Evolutionary conservation across 225 moss, liverwort and hornwort species (phyloP).

Genomic region (Lunularia cruciata): DNA sequence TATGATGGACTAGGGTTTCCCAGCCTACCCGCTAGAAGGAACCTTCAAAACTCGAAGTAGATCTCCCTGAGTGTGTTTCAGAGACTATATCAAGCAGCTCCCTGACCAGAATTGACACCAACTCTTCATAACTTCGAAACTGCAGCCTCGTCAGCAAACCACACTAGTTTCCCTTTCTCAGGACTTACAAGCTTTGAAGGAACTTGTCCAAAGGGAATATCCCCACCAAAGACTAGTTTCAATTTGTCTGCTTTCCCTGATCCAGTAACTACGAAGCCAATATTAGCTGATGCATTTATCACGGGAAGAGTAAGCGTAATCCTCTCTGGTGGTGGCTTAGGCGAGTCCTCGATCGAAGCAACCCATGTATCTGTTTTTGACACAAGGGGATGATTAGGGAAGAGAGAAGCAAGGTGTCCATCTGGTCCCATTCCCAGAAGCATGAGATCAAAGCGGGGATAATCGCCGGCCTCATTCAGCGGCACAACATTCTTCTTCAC

Average conservation of each 20-base stretch:
- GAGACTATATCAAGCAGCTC: no score
- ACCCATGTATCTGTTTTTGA: slow-evolving; percentile 73
- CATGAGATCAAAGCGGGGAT: slow-evolving; percentile 84
- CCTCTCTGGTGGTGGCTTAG: slow-evolving; percentile 88
- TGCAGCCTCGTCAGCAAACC: slow-evolving; percentile 85
- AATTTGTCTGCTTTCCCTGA: slow-evolving; percentile 85
- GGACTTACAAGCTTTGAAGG: slow-evolving; percentile 88
- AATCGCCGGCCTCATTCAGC: slow-evolving; percentile 44
- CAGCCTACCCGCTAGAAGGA: no score
- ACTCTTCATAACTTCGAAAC: slow-evolving; percentile 30
- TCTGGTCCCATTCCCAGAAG: slow-evolving; percentile 97
- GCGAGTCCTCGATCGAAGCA: slow-evolving; percentile 83
- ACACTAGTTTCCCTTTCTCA: slow-evolving; percentile 68
- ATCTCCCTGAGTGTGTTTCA: no score
- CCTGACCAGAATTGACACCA: no score
- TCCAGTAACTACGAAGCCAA: slow-evolving; percentile 80
- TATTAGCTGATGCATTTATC: slow-evolving; percentile 82
- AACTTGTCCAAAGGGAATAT: slow-evolving; percentile 76
- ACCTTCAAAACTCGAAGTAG: no score
- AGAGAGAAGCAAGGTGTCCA: slow-evolving; percentile 90
- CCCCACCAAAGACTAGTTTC: slow-evolving; percentile 68
- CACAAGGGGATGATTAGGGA: slow-evolving; percentile 83
- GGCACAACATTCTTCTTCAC: slow-evolving; percentile 46
- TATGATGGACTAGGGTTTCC: no score
- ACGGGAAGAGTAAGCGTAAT: slow-evolving; percentile 93